Conservation (phyloP, 2,329 filamentous ascomycete species). For the Madurella fahalii region DNA sequence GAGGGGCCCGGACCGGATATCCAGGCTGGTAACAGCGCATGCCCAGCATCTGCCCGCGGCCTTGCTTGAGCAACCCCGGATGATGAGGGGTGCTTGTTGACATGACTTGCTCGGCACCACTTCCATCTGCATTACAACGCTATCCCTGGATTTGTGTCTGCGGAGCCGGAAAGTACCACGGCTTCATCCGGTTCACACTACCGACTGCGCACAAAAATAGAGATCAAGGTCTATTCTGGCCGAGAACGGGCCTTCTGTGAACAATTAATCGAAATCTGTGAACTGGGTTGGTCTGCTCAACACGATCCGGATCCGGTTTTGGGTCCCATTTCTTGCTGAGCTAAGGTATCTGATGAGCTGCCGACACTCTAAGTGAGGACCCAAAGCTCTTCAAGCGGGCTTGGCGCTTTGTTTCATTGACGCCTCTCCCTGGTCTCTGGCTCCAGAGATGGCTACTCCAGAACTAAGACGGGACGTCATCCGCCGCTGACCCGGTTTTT, state of each 20-base stretch:
- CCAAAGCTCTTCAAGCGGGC: too few relatives aligned
- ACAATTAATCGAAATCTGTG: background rate
- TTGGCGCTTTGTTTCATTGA: too few relatives aligned
- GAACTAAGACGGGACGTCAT: constrained; percentile 18
- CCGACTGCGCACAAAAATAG: background rate
- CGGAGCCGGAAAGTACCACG: background rate
- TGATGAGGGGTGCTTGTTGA: background rate
- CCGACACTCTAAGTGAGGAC: too few relatives aligned
- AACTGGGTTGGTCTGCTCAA: constrained; percentile 1
- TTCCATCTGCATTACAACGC: background rate
- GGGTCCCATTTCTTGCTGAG: background rate
- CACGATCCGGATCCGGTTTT: background rate
- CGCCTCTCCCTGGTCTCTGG: background rate
- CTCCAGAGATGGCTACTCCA: background rate
- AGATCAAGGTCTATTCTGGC: background rate
- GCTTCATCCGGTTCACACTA: background rate
- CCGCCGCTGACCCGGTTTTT: constrained; percentile 20
- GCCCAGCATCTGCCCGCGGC: too few relatives aligned
- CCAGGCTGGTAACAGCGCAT: too few relatives aligned
- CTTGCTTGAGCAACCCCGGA: background rate
- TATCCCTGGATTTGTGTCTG: background rate
- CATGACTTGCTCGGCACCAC: constrained; percentile 3
- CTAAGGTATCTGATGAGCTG: too few relatives aligned
- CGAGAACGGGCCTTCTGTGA: background rate
- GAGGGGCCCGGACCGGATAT: too few relatives aligned